Conservation (phyloP, 257 asterid genomes). For the Agastache rugosa region DNA sequence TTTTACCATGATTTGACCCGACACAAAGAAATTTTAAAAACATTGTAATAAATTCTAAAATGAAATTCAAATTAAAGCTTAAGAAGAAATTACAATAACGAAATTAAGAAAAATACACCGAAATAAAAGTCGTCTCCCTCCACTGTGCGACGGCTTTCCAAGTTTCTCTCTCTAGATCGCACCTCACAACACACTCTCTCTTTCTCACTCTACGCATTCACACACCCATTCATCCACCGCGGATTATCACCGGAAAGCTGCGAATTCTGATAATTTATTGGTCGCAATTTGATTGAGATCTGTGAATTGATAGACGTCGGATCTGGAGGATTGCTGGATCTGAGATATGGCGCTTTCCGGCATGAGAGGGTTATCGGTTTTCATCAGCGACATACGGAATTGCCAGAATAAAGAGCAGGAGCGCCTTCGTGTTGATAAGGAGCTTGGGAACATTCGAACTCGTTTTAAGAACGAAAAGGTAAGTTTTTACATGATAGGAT, state of each 20-base stretch:
- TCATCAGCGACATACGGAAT: conserved; percentile 94
- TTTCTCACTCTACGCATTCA: conserved; percentile 40
- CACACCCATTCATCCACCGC: conserved; percentile 9
- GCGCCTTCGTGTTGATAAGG: conserved; percentile 97
- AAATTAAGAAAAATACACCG: conserved; percentile 2
- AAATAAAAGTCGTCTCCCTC: conserved; percentile 65
- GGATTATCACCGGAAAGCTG: conserved; percentile 29
- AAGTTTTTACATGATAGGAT: conserved; percentile 30
- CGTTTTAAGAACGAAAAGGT: conserved; percentile 97
- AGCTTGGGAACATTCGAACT: conserved; percentile 89
- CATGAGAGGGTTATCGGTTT: conserved; percentile 98
- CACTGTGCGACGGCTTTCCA: conserved; percentile 64
- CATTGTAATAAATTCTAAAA: not conserved
- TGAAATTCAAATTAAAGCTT: conserved; percentile 5
- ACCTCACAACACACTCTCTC: conserved; percentile 43
- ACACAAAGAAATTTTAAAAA: not conserved
- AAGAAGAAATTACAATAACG: conserved; percentile 8
- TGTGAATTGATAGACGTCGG: conserved; percentile 48
- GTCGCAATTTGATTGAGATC: conserved; percentile 42
- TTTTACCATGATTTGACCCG: conserved; percentile 27
- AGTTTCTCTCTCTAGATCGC: conserved; percentile 78
- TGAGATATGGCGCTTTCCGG: conserved; percentile 97
- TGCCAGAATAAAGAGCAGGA: conserved; percentile 96
- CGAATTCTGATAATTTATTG: not conserved
- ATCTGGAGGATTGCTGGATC: conserved; percentile 69